A percentile compares a stretch with the other conserved stretches of the same genome.
Evolutionary conservation across 768 basidiomycete genomes (phyloP).

Genomic region (Exsudoporus frostii): DNA sequence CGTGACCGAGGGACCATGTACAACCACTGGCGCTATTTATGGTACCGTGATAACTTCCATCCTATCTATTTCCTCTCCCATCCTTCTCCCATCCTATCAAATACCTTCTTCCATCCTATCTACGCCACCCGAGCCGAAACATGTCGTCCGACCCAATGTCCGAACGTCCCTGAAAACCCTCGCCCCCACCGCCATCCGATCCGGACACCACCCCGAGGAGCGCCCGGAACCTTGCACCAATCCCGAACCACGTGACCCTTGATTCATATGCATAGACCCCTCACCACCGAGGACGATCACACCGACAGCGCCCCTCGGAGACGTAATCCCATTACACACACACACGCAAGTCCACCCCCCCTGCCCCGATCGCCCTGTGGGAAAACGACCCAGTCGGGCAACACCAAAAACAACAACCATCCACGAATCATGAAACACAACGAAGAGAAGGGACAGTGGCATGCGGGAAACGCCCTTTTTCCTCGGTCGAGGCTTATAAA

Average conservation of each 20-base stretch:
- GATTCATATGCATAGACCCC: not conserved
- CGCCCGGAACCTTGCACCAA: not conserved
- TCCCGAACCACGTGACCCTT: not conserved
- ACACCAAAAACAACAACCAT: not conserved
- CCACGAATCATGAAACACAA: not conserved
- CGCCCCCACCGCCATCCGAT: not conserved
- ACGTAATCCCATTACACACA: constrained; percentile 10
- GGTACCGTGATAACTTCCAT: constrained; percentile 9
- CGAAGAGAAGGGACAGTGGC: not conserved
- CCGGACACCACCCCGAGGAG: not conserved
- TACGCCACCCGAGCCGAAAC: not conserved
- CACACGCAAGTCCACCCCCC: constrained; percentile 4
- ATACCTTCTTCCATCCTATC: constrained; percentile 1
- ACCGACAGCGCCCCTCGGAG: not conserved
- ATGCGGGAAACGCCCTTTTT: constrained; percentile 6
- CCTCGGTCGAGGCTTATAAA: constrained; percentile 15
- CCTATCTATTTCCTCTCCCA: not conserved
- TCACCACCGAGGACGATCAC: not conserved
- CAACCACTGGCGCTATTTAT: constrained; percentile 4
- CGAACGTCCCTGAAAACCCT: constrained; percentile 3
- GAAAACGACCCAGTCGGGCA: not conserved
- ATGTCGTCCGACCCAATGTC: not conserved
- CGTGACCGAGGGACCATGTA: not conserved
- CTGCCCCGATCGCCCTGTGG: constrained; percentile 19
- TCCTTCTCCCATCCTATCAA: not conserved